Evolutionary conservation across 1,139 yeast genomes (phyloP), one percentile per base, ranked within the genome.

Genomic region (Suzukiozyma palmioleophila): DNA sequence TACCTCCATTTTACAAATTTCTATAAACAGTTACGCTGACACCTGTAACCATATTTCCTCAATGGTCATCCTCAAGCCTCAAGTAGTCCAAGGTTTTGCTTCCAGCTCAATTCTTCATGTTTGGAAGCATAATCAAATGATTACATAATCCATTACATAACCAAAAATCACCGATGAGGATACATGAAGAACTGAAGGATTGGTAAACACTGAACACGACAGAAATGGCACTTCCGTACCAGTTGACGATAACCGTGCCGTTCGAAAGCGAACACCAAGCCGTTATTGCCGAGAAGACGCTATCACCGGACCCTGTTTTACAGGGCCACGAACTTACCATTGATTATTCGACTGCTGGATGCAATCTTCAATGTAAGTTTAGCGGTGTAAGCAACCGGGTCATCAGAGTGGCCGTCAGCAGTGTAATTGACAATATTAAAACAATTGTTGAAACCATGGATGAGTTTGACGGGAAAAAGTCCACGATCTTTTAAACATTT

Each of bases 231-330:
- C 33, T 44, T 31, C 38, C 37, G 16, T 46, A 43, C 33, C 34
- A 32, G 10, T 35, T 49, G n/a, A 54, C 62, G 26, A 53, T 81
- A 13, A 58, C 60, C 22, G 66, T 87, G 11, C 96, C 96, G 12
- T 84, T 88, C 51, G 75, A 75, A 46, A 66, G 69, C 5, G 55
- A 53, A 2, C 54, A 62, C 30, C 94, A 86, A 51, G 92, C 95
- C 0, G 40, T 43, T 4, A 79, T 85, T 2, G 92, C 94, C 0
- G 52, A 62, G 33, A 62, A 66, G 13, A 67, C 88, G 1, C 66
- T 89, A 22, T 52, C 64, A 1, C 95, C 95, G 0, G 97, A 88
- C 55, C 95, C 96, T 1, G 81, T 84, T 25, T 66, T 88, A 45
- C 81, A 79, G 54, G 80, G 81, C 0, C 69, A 75, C 38, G 86